These are phyloP conservation scores for Rhodotorula taiwanensis DNA, from an alignment of 768 basidiomycete genomes.

Conservation along the genomic window DNA sequence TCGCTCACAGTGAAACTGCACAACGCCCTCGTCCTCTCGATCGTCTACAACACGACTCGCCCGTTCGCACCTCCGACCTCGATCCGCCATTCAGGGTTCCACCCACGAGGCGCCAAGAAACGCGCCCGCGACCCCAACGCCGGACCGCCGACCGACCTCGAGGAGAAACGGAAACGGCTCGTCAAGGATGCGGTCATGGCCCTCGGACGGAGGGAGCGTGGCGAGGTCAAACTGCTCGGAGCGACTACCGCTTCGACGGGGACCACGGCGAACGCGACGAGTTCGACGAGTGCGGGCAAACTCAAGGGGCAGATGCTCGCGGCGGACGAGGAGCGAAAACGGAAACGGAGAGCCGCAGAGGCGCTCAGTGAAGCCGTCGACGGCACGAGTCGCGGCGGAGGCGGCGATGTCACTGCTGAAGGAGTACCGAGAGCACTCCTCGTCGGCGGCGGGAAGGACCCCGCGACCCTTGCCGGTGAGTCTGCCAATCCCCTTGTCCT, in stretches of 20 bases:
- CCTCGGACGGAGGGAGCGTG: conserved; percentile 30
- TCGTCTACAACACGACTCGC: conserved; percentile 41
- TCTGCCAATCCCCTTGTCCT: not conserved
- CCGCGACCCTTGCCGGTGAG: not conserved
- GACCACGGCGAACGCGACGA: not conserved
- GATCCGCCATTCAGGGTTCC: conserved; percentile 37
- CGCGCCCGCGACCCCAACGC: conserved; percentile 23
- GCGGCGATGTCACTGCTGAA: not conserved
- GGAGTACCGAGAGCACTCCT: not conserved
- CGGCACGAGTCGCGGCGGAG: not conserved
- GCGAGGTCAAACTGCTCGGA: conserved; percentile 28
- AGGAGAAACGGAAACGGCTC: conserved; percentile 22
- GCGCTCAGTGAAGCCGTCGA: conserved; percentile 12
- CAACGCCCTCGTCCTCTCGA: conserved; percentile 39
- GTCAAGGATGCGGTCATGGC: conserved; percentile 34
- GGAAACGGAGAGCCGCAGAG: not conserved
- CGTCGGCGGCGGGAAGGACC: not conserved
- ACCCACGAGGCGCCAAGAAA: conserved; percentile 28
- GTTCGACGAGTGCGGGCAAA: not conserved
- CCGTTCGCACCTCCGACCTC: conserved; percentile 36
- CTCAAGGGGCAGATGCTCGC: not conserved
- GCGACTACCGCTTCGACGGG: not conserved
- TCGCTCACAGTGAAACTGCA: conserved; percentile 31
- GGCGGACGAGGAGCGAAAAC: not conserved
- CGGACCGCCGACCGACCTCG: not conserved